Evolutionary conservation across 2,329 filamentous ascomycete genomes (phyloP).

Genomic region (Scortechinia acanthostroma): DNA sequence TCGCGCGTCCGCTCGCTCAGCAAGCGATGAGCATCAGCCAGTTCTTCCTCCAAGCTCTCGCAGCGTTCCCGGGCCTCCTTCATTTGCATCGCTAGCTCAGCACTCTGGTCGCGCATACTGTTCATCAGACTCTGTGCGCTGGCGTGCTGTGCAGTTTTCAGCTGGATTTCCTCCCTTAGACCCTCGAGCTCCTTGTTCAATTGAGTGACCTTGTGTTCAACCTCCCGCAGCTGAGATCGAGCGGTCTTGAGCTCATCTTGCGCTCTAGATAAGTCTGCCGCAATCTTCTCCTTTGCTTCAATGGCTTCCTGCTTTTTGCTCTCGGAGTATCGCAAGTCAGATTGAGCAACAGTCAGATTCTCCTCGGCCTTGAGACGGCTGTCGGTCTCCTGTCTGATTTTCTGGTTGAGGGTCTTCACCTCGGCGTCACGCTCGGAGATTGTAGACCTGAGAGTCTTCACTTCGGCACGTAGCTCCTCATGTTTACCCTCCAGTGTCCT

Average conservation of each 20-base stretch:
- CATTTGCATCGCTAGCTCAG: conserved; percentile 82
- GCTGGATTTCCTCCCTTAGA: conserved; percentile 71
- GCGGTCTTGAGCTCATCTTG: conserved; percentile 69
- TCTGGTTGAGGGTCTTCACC: conserved; percentile 71
- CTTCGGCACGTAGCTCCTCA: conserved; percentile 72
- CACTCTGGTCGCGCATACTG: conserved; percentile 87
- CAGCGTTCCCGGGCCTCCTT: conserved; percentile 78
- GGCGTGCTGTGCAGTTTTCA: conserved; percentile 78
- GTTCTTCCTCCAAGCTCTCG: conserved; percentile 84
- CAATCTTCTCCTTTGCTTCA: conserved; percentile 65
- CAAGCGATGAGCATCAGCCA: conserved; percentile 79
- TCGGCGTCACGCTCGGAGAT: conserved; percentile 71
- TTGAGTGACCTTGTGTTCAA: conserved; percentile 69
- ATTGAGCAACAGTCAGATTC: conserved; percentile 64
- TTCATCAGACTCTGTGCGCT: conserved; percentile 79
- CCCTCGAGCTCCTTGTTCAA: conserved; percentile 60
- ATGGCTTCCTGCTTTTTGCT: conserved; percentile 72
- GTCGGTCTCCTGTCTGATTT: conserved; percentile 68
- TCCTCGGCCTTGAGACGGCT: conserved; percentile 72
- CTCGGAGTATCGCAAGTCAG: conserved; percentile 73
- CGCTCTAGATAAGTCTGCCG: conserved; percentile 62
- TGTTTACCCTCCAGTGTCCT: conserved; percentile 74
- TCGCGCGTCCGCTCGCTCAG: conserved; percentile 84
- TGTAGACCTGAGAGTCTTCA: conserved; percentile 63
- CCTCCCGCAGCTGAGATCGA: conserved; percentile 49